phyloP scores from a whole-genome alignment of 805 yeast genomes.

The Sugiyamaella lignohabitans region DNA sequence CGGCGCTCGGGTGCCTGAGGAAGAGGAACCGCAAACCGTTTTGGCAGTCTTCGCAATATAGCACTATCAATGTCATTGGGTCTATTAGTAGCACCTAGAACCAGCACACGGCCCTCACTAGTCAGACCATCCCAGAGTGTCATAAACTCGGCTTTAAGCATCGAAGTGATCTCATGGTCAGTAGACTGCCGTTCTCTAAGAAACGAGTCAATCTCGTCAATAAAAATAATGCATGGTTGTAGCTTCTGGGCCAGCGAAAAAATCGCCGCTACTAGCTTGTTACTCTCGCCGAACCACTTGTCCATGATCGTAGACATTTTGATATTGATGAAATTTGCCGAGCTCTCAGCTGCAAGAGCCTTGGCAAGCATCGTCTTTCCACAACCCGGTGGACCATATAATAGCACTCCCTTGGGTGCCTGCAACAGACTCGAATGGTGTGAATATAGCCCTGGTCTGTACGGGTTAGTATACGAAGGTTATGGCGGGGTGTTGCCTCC shows the following conservation, averaged over 20 bases:
- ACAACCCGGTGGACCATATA: conserved; percentile 96
- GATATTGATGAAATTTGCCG: conserved; percentile 84
- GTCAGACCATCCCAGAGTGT: conserved; percentile 94
- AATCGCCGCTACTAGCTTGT: conserved; percentile 87
- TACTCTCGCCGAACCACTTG: conserved; percentile 96
- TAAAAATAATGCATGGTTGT: conserved; percentile 90
- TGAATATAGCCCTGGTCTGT: conserved; percentile 68
- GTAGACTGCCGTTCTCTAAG: conserved; percentile 73
- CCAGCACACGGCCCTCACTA: conserved; percentile 70
- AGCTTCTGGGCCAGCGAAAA: conserved; percentile 83
- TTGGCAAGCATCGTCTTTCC: conserved; percentile 97
- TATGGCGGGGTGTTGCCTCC: too few species aligned
- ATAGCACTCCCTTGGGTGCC: conserved; percentile 90
- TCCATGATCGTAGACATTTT: conserved; percentile 93
- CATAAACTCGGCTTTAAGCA: conserved; percentile 95
- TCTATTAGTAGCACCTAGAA: conserved; percentile 92
- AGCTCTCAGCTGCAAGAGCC: conserved; percentile 86
- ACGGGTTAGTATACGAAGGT: too few species aligned
- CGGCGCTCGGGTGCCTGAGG: conserved; percentile 65
- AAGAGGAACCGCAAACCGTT: conserved; percentile 69
- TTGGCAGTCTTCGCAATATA: conserved; percentile 87
- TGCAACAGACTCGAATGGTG: conserved; percentile 63
- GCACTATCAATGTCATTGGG: conserved; percentile 90
- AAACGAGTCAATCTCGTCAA: conserved; percentile 95
- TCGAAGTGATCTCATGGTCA: conserved; percentile 94